phyloP scores from a whole-genome alignment of 2,329 filamentous ascomycete species.

The Daldinia sp. region DNA sequence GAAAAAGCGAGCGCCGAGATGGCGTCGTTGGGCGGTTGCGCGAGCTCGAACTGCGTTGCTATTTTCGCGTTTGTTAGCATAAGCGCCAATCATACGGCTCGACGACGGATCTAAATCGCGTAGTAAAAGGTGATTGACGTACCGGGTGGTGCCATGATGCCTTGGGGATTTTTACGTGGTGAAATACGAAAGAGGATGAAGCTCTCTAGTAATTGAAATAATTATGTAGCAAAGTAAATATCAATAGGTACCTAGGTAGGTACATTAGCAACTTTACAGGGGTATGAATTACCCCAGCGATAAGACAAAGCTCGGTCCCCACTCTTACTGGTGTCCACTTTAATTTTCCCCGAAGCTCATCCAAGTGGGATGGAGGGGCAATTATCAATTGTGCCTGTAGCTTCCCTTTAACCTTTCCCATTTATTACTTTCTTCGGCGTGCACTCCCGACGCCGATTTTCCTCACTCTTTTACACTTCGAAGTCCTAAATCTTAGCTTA shows the following conservation, averaged over 20 bases:
- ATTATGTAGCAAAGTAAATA: conserved; percentile 38
- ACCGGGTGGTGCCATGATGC: conserved; percentile 33
- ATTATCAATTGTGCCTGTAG: conserved; percentile 25
- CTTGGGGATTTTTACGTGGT: background rate
- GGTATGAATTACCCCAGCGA: conserved; percentile 31
- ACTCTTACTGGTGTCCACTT: conserved; percentile 33
- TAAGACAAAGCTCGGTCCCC: conserved; percentile 26
- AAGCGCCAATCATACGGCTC: background rate
- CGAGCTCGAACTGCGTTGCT: conserved; percentile 83
- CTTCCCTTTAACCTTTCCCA: too few relatives aligned
- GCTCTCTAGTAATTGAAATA: too few relatives aligned
- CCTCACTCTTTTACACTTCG: background rate
- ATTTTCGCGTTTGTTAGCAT: conserved; percentile 34
- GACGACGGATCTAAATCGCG: background rate
- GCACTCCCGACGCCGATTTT: background rate
- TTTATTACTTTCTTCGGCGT: conserved; percentile 8
- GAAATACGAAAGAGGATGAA: background rate
- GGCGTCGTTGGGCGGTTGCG: conserved; percentile 83
- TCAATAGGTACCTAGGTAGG: too few relatives aligned
- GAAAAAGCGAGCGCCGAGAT: conserved; percentile 90
- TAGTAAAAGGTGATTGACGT: conserved; percentile 2
- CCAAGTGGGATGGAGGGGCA: conserved; percentile 42
- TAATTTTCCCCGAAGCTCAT: conserved; percentile 34
- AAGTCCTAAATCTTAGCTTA: background rate
- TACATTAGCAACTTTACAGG: conserved; percentile 14